Evolutionary conservation across 176 grass and related monocot genomes (phyloP).

Genomic region (Areca catechu): DNA sequence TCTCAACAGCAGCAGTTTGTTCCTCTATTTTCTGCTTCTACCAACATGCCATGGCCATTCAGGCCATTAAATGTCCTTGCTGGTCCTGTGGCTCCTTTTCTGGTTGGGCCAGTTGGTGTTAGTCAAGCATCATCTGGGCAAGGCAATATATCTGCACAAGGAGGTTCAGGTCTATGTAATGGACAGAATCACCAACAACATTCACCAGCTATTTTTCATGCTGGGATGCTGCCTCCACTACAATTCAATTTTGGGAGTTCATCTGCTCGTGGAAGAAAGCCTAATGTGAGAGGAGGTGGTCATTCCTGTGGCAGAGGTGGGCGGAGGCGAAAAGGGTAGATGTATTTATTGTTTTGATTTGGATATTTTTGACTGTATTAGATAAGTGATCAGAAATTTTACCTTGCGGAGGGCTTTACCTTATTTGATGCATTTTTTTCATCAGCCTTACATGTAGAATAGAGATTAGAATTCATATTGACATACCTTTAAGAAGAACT

Average conservation of each 20-base stretch:
- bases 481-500: too few species aligned
- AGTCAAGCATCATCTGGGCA: slow-evolving; percentile 17
- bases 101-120: slow-evolving; percentile 20
- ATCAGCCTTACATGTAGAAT: too few species aligned
- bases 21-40: slow-evolving; percentile 10
- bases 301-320: slow-evolving; percentile 41
- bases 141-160: slow-evolving; percentile 16
- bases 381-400: too few species aligned
- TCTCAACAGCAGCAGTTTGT: slow-evolving; percentile 29
- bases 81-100: too few species aligned
- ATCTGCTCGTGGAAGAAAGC: slow-evolving; percentile 35
- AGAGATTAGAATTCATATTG: too few species aligned
- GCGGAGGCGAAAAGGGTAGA: too few species aligned
- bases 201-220: slow-evolving; percentile 2
- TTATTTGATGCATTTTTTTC: too few species aligned
- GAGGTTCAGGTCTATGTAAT: neutral
- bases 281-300: slow-evolving; percentile 38
- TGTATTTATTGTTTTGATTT: too few species aligned
- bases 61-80: too few species aligned
- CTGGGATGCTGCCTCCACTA: slow-evolving; percentile 5
- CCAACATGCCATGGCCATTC: slow-evolving; percentile 10
- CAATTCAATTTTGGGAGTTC: slow-evolving; percentile 40
- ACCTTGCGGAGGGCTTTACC: too few species aligned
- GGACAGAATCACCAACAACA: slow-evolving; percentile 18
- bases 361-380: too few species aligned